Evolutionary conservation across 192 early-diverging fungal species (phyloP).

Genomic region (Obelidium mucronatum): DNA sequence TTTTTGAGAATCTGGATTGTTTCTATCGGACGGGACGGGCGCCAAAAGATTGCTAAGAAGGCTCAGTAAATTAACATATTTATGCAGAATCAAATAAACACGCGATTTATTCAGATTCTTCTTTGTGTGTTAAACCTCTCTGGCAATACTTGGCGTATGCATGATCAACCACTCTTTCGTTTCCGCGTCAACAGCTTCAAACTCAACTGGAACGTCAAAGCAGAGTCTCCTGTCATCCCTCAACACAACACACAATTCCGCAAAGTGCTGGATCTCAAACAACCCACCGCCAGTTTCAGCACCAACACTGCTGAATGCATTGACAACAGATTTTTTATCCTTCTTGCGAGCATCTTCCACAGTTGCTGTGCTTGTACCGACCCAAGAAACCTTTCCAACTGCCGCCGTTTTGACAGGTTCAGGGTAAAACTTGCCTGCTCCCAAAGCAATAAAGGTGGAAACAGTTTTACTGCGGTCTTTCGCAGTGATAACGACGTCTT

Average conservation of each 20-base stretch:
- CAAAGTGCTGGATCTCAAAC: slow-evolving; percentile 35
- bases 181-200: slow-evolving; percentile 30
- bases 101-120: background rate
- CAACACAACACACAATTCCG: slow-evolving; percentile 18
- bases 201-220: slow-evolving; percentile 13
- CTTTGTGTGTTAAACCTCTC: slow-evolving; percentile 2
- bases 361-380: background rate
- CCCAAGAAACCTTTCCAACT: background rate
- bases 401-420: background rate
- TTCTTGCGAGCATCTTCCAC: background rate
- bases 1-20: background rate
- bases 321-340: background rate
- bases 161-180: slow-evolving; percentile 28
- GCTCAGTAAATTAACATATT: slow-evolving; percentile 4
- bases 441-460: slow-evolving; percentile 8
- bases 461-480: slow-evolving; percentile 7
- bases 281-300: background rate
- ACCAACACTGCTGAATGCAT: background rate
- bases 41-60: background rate
- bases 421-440: slow-evolving; percentile 18
- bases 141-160: background rate
- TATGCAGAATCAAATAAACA: background rate
- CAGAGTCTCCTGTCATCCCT: slow-evolving; percentile 18
- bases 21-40: slow-evolving; percentile 3
- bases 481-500: slow-evolving; percentile 6